Base-by-base conservation (phyloP, 2,329 filamentous ascomycete genomes). In the Aspergillus aculeatinus region DNA sequence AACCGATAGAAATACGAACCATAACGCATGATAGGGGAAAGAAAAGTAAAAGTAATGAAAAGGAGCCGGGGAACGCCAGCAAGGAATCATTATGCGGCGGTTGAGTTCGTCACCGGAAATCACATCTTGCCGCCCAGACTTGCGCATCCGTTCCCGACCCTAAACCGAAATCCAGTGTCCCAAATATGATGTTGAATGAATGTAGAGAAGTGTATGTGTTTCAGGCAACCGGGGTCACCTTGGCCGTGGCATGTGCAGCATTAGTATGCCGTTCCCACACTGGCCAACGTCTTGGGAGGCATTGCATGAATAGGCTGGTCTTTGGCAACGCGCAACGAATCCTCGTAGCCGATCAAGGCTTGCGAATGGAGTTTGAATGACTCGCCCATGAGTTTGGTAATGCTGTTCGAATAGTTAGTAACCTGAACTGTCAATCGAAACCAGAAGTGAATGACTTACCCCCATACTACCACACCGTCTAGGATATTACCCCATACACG, bases 391-490 rank as follows among this genome's bases (percentile, higher is more conserved):
- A 98, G 87, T 74, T 96, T 92, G 69, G 80, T 79, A 61, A 81
- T 80, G 64, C 78, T 80, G 58, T 59, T 56, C 16, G 1, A 14
- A 31, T 23, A 23, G 58, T 60, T 31, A 77, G 87, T 81, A 86
- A 84, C 67, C 60, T 19, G 65, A 53, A 7, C 52, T 31, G 35
- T 58, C 58, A 55, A 33, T 29, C 11, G 48, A 42, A 25, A 2
- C 27, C 52, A 27, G n/a, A 16, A 53, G 48, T 27, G 72, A 27
- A n/a, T 63, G 55, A 90, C 92, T 87, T 89, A 96, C 92, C 95
- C 95, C 95, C 95, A 98, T 62, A 99, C 95, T 68, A 98, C 94
- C 64, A 98, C 95, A 79, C 97, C 95, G 74, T 98, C 95, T 66
- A 98, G 88, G 89, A 98, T 97, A 65, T 92, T 94, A 70, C 94